Base-by-base conservation (phyloP, 352 stramenopile genomes). In the Pythium phragmiticola region DNA sequence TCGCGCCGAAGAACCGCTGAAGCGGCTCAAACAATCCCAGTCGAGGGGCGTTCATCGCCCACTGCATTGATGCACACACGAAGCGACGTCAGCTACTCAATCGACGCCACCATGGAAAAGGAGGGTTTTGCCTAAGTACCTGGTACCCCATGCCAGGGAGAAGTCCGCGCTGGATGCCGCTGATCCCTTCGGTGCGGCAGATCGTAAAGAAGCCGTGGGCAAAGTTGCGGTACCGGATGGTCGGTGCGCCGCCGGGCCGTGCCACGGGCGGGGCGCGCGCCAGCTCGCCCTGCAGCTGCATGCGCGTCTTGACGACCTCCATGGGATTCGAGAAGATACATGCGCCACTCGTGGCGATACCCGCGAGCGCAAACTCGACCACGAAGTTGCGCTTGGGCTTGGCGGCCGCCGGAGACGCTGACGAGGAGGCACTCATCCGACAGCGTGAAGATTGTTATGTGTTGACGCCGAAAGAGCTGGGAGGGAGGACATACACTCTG, bases 301-400 rank as follows among this genome's bases (percentile, higher is more conserved):
- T 94, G 63, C 87, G 87, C 57, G 87, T 95, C 80, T 95, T 95
- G 63, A 95, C 79, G 46, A 94, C 85, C 68, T 95, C 87, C 84
- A 95, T 94, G n/a, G 87, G 87, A 63, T 95, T 95, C 39, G 87
- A 95, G 41, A 90, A 73, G 21, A 95, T 65, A 39, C 76, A 89
- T 8, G 87, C 85, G 43, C 75, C 71, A 65, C 81, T 82, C 6
- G 87, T 92, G 26, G 87, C 78, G 16, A 78, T 37, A 56, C 77
- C 86, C 19, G 77, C 87, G 55, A 95, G 68, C 30, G 86, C 30
- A 62, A 94, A 90, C 57, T 94, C 85, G 67, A 90, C 78, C 19
- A 72, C 19, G 51, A 92, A 85, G 69, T 78, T 65, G 14, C 83
- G 81, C 43, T 78, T 74, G 9, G 51, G 39, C 39, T 39, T 42